A percentile compares a stretch with the other conserved stretches of the same genome.
Conservation (phyloP, 2,329 filamentous ascomycete species). For the Stagonosporopsis chrysanthemi region DNA sequence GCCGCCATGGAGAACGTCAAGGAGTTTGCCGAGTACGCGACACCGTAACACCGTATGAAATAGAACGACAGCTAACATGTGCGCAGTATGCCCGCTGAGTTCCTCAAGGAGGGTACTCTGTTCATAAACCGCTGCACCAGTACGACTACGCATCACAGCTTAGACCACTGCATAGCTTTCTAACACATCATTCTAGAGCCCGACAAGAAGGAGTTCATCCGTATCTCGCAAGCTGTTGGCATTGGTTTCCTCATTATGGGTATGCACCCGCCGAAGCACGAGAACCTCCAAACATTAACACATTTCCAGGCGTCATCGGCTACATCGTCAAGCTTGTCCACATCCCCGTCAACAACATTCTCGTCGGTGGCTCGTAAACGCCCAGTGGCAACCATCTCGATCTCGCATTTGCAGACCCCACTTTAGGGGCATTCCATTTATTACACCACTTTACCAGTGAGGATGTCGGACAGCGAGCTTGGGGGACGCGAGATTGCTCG, state of each 20-base stretch:
- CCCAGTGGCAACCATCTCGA: constrained; percentile 12
- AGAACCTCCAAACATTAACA: background rate
- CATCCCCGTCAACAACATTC: constrained; percentile 63
- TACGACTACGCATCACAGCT: constrained; percentile 16
- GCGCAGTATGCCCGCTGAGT: constrained; percentile 50
- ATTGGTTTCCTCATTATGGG: constrained; percentile 62
- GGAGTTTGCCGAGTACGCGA: constrained; percentile 68
- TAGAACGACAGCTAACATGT: constrained; percentile 28
- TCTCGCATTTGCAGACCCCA: constrained; percentile 23
- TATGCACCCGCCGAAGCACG: background rate
- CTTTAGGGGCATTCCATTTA: constrained; percentile 20
- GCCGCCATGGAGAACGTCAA: constrained; percentile 72
- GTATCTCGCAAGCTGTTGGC: constrained; percentile 61
- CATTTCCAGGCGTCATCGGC: constrained; percentile 53
- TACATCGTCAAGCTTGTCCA: constrained; percentile 62
- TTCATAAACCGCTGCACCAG: constrained; percentile 60
- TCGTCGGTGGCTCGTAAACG: constrained; percentile 54
- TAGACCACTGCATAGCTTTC: background rate
- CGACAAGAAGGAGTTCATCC: constrained; percentile 49
- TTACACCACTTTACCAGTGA: constrained; percentile 22
- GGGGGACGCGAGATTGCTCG: background rate
- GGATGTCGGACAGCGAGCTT: background rate
- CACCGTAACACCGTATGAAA: background rate
- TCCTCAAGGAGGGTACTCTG: constrained; percentile 57
- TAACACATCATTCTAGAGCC: constrained; percentile 52